A percentile compares a stretch with the other conserved stretches of the same genome.
Evolutionary conservation across 768 basidiomycete species (phyloP).

Genomic region (Kwoniella sp.): DNA sequence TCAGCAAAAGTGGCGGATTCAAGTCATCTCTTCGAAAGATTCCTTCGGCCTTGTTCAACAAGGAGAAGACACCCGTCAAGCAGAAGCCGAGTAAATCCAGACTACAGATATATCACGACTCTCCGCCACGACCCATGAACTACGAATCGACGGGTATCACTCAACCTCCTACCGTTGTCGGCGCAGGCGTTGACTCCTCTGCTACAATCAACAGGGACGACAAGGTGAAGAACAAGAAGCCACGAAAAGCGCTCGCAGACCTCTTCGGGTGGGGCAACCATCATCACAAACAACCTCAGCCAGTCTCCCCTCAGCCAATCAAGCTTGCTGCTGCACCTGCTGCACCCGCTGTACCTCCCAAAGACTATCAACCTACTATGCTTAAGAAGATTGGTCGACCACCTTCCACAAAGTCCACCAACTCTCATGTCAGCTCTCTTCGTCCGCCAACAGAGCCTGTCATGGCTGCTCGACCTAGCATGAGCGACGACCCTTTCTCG

Average conservation of each 20-base stretch:
- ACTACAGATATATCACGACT: conserved; percentile 11
- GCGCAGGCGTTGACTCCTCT: neutral
- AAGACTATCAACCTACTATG: conserved; percentile 21
- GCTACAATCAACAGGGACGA: neutral
- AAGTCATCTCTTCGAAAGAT: conserved; percentile 34
- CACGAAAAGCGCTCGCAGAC: conserved; percentile 43
- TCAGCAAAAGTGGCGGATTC: conserved; percentile 17
- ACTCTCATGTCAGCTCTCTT: conserved; percentile 3
- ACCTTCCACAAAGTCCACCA: conserved; percentile 21
- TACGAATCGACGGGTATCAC: neutral
- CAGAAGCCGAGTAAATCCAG: conserved; percentile 17
- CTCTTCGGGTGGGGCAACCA: conserved; percentile 44
- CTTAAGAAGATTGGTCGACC: conserved; percentile 28
- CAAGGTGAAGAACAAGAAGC: conserved; percentile 37
- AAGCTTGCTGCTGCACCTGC: neutral
- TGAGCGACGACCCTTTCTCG: conserved; percentile 46
- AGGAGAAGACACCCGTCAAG: conserved; percentile 27
- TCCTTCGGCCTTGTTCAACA: conserved; percentile 42
- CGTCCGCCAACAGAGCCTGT: conserved; percentile 13
- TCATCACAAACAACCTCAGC: conserved; percentile 1
- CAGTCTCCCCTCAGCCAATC: neutral
- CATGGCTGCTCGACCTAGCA: conserved; percentile 28
- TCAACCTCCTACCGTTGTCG: conserved; percentile 5
- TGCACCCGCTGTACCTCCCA: conserved; percentile 30
- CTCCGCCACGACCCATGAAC: conserved; percentile 9